Evolutionary conservation across 1,284 basidiomycete genomes (phyloP), one percentile per base, ranked within the genome.

Genomic region (Rhodotorula sp.): DNA sequence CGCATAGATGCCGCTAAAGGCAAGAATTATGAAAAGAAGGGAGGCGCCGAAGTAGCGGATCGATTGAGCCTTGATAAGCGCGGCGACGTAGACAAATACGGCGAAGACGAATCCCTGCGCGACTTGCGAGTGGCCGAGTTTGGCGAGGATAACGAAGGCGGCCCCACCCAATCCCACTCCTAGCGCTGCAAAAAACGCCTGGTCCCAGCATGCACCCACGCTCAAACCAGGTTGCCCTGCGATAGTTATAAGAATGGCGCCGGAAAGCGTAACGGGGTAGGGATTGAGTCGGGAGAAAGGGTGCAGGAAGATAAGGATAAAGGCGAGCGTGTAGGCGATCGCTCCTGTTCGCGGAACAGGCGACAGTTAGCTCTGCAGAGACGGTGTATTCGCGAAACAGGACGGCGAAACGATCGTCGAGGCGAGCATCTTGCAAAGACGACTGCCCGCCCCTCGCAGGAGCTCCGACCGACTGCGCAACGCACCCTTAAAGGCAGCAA

Each of bases 21-120:
- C 72, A 63, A 75, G 68, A n/a, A 72, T 28, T 26, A 64, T 58
- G 15, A 58, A 61, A n/a, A 64, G 59, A 3, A 69, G 60, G 24
- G 52, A 50, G 30, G 61, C 50, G 30, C 50, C 53, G 61, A 70
- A 62, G 60, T 64, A 70, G 5, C 60, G 50, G 18, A 63, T 20
- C 13, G 63, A 66, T n/a, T 60, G 51, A 11, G 65, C 65, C 40
- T 73, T 74, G 31, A 76, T 24, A 18, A 69, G 48, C 9, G 71
- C 64, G 59, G 70, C 53, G 28, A 69, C 10, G 51, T 63, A 63
- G 46, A 62, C 52, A 8, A 60, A 51, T 13, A 56, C 15, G 8
- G 77, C 77, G 44, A 80, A 80, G 11, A 79, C 74, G 54, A 81
- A 75, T 15, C 77, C 81, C 66, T 81, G 81, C 3, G 79, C 80